Evolutionary conservation across 2,329 filamentous ascomycete genomes (phyloP).

Genomic region (Scytalidium lignicola): DNA sequence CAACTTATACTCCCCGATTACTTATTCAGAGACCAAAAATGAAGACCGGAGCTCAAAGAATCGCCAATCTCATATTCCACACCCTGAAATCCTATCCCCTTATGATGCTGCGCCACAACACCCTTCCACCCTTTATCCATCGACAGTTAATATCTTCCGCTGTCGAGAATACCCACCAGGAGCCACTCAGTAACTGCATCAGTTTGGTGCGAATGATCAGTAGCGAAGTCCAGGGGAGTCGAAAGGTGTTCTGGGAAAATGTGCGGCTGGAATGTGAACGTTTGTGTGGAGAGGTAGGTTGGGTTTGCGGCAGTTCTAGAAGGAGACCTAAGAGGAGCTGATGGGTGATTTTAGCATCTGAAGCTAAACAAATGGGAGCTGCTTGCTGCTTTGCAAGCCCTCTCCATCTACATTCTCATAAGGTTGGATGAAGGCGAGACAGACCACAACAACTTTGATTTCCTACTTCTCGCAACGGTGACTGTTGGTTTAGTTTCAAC

Average conservation of each 20-base stretch:
- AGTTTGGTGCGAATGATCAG: slow-evolving; percentile 36
- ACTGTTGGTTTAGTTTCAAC: slow-evolving; percentile 23
- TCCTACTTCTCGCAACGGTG: slow-evolving; percentile 30
- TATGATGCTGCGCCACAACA: slow-evolving; percentile 33
- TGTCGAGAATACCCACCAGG: slow-evolving; percentile 23
- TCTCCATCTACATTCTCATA: slow-evolving; percentile 38
- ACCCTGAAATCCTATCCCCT: slow-evolving; percentile 37
- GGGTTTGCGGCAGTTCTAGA: slow-evolving; percentile 3
- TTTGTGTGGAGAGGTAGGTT: slow-evolving; percentile 29
- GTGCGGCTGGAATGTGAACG: slow-evolving; percentile 38
- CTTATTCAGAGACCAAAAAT: slow-evolving; percentile 23
- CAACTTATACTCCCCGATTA: slow-evolving; percentile 19
- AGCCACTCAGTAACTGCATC: slow-evolving; percentile 36
- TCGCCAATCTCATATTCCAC: slow-evolving; percentile 32
- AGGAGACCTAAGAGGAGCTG: slow-evolving; percentile 2
- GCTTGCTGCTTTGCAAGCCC: slow-evolving; percentile 37
- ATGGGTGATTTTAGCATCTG: slow-evolving; percentile 19
- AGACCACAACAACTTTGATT: slow-evolving; percentile 36
- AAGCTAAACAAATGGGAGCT: slow-evolving; percentile 32
- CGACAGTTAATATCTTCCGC: slow-evolving; percentile 22
- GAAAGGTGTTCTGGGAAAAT: slow-evolving; percentile 40
- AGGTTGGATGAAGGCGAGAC: slow-evolving; percentile 39
- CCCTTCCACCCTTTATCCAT: slow-evolving; percentile 39
- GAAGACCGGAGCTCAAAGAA: slow-evolving; percentile 26
- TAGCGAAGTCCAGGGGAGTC: slow-evolving; percentile 26